Conservation (phyloP, 257 asterid genomes). For the Fraxinus americana region DNA sequence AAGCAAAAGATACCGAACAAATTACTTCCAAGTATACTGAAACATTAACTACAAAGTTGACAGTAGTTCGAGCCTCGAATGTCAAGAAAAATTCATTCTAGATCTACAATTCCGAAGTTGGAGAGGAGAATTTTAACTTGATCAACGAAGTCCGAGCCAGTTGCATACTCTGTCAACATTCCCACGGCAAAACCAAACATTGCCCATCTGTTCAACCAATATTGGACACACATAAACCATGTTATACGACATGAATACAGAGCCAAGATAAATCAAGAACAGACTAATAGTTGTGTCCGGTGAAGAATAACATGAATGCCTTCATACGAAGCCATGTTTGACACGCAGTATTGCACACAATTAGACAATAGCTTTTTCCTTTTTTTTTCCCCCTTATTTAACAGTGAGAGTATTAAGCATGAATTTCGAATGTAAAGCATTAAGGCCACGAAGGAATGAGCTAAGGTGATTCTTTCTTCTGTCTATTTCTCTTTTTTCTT, state of each 20-base stretch:
- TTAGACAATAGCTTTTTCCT: not conserved
- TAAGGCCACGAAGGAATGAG: too few species aligned
- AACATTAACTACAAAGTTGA: not conserved
- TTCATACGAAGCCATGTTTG: not conserved
- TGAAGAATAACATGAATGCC: not conserved
- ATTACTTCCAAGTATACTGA: not conserved
- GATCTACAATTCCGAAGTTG: constrained; percentile 88
- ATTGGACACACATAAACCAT: constrained; percentile 7
- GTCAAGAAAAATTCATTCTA: constrained; percentile 47
- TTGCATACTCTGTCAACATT: constrained; percentile 90
- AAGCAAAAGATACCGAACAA: not conserved
- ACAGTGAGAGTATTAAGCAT: not conserved
- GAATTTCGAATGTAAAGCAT: not conserved
- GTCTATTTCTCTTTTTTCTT: not conserved
- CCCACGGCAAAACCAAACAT: constrained; percentile 99
- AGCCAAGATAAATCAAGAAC: not conserved
- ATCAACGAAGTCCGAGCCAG: constrained; percentile 95
- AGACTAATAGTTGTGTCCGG: not conserved
- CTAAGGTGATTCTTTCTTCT: not conserved
- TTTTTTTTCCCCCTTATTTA: not conserved
- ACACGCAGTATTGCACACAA: not conserved
- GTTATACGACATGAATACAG: not conserved
- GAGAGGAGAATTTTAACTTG: constrained; percentile 96
- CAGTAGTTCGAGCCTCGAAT: not conserved
- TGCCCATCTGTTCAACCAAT: constrained; percentile 80